Evolutionary conservation across 352 stramenopile genomes (phyloP).

Genomic region (Achlya hypogyna): DNA sequence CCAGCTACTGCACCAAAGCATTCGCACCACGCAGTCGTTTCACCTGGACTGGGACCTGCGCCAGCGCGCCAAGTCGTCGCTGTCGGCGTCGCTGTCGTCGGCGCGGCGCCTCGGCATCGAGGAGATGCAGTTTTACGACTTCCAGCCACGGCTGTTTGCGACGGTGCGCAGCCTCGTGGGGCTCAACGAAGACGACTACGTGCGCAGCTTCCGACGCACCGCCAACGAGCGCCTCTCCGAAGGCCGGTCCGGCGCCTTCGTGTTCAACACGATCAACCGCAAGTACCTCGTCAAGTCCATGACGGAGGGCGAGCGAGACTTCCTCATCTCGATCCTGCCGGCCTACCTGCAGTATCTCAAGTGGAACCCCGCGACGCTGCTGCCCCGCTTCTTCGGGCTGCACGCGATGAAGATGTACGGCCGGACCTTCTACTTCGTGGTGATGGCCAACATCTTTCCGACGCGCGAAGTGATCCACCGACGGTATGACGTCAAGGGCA

Average conservation of each 20-base stretch:
- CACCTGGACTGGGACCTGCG: conserved; percentile 67
- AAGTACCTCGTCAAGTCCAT: conserved; percentile 90
- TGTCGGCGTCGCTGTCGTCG: conserved; percentile 37
- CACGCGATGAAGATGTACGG: conserved; percentile 90
- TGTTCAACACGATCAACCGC: conserved; percentile 84
- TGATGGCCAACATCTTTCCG: conserved; percentile 88
- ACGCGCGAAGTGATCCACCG: conserved; percentile 76
- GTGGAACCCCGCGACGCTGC: conserved; percentile 76
- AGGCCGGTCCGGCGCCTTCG: conserved; percentile 79
- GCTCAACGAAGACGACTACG: conserved; percentile 71
- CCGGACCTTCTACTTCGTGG: conserved; percentile 86
- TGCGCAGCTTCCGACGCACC: conserved; percentile 65
- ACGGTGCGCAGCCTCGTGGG: conserved; percentile 56
- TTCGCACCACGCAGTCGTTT: conserved; percentile 75
- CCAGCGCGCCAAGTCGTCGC: conserved; percentile 36
- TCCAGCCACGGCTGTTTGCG: conserved; percentile 71
- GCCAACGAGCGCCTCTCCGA: conserved; percentile 86
- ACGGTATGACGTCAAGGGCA: conserved; percentile 88
- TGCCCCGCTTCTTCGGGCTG: conserved; percentile 85
- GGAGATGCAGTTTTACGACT: conserved; percentile 85
- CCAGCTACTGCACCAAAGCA: conserved; percentile 50
- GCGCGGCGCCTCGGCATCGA: not conserved
- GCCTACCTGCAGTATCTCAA: conserved; percentile 81
- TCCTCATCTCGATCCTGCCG: conserved; percentile 69
- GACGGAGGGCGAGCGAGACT: conserved; percentile 63